Evolutionary conservation across 1,139 yeast species (phyloP).

Genomic region (Arxiozyma slooffiae): DNA sequence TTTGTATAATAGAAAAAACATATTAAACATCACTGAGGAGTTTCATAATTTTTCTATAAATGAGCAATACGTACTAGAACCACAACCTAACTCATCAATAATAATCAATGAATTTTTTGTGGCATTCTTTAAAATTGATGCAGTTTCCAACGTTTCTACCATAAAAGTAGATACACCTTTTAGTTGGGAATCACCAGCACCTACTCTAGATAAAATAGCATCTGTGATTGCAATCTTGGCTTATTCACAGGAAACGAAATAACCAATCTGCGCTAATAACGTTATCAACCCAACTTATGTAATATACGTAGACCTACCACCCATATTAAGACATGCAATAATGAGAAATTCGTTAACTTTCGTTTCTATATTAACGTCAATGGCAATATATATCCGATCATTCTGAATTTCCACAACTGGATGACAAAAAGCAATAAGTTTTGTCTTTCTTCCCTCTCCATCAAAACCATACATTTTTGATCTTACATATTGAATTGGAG

Average conservation of each 20-base stretch:
- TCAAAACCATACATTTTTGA: conserved; percentile 55
- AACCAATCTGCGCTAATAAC: conserved; percentile 84
- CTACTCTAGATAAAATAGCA: conserved; percentile 91
- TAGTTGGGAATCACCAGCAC: conserved; percentile 94
- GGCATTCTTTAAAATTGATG: conserved; percentile 81
- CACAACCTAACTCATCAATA: conserved; percentile 92
- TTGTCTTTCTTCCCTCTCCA: conserved; percentile 42
- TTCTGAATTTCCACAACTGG: conserved; percentile 92
- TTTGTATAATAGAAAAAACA: too few species aligned
- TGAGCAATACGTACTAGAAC: conserved; percentile 94
- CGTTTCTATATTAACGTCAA: conserved; percentile 55
- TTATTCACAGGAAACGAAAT: conserved; percentile 68
- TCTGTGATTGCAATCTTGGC: conserved; percentile 81
- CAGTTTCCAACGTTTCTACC: conserved; percentile 97
- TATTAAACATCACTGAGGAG: too few species aligned
- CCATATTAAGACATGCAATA: conserved; percentile 98
- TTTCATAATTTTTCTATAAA: too few species aligned
- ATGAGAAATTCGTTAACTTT: conserved; percentile 58
- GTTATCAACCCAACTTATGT: conserved; percentile 87
- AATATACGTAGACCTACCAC: conserved; percentile 92
- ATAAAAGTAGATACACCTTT: conserved; percentile 95
- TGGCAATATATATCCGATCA: conserved; percentile 76
- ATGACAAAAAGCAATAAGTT: conserved; percentile 69
- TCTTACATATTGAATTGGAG: conserved; percentile 70
- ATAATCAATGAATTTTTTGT: conserved; percentile 75